Evolutionary conservation across 1,139 yeast genomes (phyloP), one percentile per base, ranked within the genome.

Genomic region (Protomyces inouyei): DNA sequence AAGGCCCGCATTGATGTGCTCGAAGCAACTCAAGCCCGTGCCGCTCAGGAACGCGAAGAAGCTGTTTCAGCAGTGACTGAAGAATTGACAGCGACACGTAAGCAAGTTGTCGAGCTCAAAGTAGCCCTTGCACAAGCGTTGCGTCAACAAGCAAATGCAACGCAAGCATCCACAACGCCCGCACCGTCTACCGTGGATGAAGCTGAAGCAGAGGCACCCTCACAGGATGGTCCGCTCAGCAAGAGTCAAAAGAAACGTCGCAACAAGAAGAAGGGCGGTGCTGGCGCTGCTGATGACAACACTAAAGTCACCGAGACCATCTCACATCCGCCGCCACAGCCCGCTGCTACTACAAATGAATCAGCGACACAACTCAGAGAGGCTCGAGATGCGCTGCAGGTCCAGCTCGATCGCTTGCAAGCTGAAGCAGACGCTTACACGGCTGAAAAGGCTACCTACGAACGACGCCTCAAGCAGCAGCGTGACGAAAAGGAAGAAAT

Each of bases 401-500:
- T 32, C 12, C 40, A 45, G 23, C 36, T 59, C 10, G 63, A 59
- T 12, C 45, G 52, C 6, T 37, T 59, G 43, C 52, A 45, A 14
- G 63, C 57, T 12, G 45, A 52, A 12, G 36, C 55, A 25, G 63
- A 59, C 38, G 18, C 63, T 5, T 52, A 40, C 16, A 52, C 35
- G n/a, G 63, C 52, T 25, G 53, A 59, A 14, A 14, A 35, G 21
- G 36, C 21, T 2, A 25, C 52, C 16, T 52, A 36, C 21, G 57
- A 59, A 21, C 43, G 54, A n/a, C 53, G 45, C 16, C 32, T 59
- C 37, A 52, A 12, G 23, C 32, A 52, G 21, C 48, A 52, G 23
- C 5, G 23, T 3, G 48, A 43, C 0, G 25, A 18, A 5, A 52
- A 59, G 35, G 45, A 53, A 8, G 86, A 84, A 59, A 76, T 84